phyloP scores from a whole-genome alignment of 192 early-diverging fungal species.

The Diversispora epigaea region DNA sequence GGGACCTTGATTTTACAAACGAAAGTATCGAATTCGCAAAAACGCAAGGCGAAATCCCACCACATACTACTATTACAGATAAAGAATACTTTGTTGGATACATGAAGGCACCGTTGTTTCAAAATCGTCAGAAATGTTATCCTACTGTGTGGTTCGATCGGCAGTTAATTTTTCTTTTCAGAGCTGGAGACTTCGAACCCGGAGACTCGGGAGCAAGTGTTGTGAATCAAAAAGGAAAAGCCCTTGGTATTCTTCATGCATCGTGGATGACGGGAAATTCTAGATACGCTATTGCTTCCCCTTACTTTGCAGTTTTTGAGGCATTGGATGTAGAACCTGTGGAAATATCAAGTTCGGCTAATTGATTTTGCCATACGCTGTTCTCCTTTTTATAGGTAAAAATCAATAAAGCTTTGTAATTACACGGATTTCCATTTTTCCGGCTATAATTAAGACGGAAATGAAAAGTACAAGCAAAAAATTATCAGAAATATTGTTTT shows the following conservation, averaged over 20 bases:
- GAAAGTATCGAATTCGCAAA: neutral
- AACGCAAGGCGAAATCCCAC: neutral
- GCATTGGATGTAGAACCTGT: neutral
- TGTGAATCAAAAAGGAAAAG: neutral
- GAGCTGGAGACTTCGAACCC: neutral
- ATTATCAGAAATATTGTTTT: no score
- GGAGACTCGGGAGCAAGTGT: conserved; percentile 20
- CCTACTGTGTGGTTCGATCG: neutral
- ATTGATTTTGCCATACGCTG: no score
- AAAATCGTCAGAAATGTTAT: conserved; percentile 3
- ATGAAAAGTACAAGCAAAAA: no score
- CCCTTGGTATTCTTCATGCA: conserved; percentile 14
- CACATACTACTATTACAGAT: neutral
- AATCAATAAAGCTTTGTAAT: no score
- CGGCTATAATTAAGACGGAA: no score
- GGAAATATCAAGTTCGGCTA: no score
- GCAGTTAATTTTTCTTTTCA: neutral
- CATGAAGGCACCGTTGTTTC: neutral
- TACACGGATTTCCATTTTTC: no score
- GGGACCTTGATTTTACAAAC: no score
- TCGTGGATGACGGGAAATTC: neutral
- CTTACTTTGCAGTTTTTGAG: conserved; percentile 19
- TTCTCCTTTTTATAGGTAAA: no score
- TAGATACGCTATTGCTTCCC: conserved; percentile 9
- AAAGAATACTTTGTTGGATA: neutral